Conservation (phyloP, 2,329 filamentous ascomycete species). For the Talaromyces sp. region DNA sequence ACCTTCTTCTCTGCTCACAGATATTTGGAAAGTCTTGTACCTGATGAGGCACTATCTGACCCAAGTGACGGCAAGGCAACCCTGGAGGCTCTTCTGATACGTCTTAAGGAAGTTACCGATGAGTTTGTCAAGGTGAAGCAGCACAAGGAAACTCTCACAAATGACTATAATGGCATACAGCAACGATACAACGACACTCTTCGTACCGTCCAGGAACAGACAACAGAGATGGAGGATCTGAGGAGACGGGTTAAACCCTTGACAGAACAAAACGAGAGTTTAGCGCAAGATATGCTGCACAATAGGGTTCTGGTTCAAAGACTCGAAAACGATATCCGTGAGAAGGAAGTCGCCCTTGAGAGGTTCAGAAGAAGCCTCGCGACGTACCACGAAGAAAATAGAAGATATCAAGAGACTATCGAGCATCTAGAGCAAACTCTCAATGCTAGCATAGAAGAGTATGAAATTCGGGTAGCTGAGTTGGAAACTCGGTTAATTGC, state of each 20-base stretch:
- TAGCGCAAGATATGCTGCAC: constrained; percentile 40
- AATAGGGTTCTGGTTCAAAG: constrained; percentile 37
- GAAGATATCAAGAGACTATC: constrained; percentile 30
- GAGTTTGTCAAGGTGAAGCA: constrained; percentile 28
- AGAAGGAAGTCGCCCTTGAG: constrained; percentile 37
- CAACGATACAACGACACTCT: constrained; percentile 30
- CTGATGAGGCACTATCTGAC: constrained; percentile 37
- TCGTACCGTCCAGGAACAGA: constrained; percentile 11
- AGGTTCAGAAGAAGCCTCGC: neutral
- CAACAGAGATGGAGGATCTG: neutral
- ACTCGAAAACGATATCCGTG: constrained; percentile 34
- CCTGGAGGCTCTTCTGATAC: constrained; percentile 34
- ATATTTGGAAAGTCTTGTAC: constrained; percentile 37
- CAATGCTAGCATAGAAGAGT: constrained; percentile 19
- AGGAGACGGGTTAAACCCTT: constrained; percentile 35
- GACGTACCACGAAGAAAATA: neutral
- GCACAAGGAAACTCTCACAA: constrained; percentile 30
- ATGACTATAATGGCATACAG: constrained; percentile 19
- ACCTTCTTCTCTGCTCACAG: constrained; percentile 40
- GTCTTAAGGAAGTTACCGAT: constrained; percentile 30
- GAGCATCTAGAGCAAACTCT: constrained; percentile 36
- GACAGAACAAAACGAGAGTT: constrained; percentile 10
- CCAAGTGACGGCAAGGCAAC: constrained; percentile 35
- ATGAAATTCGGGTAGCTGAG: constrained; percentile 24
- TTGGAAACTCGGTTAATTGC: constrained; percentile 33